Percentiles rank a stretch among this genome's conserved stretches.
phyloP scores from a whole-genome alignment of 495 filamentous ascomycete genomes.

The Baudoinia panamericana region DNA sequence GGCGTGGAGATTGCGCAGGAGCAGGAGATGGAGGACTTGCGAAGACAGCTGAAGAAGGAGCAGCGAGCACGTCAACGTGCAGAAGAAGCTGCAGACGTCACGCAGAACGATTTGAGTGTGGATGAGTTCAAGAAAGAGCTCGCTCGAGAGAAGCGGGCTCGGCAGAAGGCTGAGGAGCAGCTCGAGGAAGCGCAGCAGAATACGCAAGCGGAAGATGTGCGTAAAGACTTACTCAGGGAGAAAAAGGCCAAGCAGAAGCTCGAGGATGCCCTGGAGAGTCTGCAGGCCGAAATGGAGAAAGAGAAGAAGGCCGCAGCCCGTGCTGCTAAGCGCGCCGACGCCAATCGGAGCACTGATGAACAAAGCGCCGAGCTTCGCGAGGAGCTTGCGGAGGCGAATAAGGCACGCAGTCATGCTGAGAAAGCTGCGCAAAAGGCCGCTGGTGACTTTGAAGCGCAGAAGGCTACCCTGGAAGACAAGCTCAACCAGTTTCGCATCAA shows the following conservation, averaged over 20 bases:
- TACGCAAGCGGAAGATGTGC: conserved; percentile 33
- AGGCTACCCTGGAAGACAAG: conserved; percentile 48
- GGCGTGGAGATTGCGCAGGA: conserved; percentile 23
- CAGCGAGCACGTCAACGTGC: conserved; percentile 27
- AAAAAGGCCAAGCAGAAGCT: conserved; percentile 31
- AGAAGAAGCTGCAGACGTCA: conserved; percentile 14
- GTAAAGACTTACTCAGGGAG: conserved; percentile 41
- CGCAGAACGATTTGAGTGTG: conserved; percentile 31
- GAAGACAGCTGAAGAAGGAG: conserved; percentile 40
- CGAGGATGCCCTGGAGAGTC: conserved; percentile 33
- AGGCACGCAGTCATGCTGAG: conserved; percentile 31
- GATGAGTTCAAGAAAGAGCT: conserved; percentile 40
- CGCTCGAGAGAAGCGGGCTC: conserved; percentile 36
- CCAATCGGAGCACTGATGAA: conserved; percentile 15
- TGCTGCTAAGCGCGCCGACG: conserved; percentile 19
- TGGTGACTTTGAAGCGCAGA: conserved; percentile 41
- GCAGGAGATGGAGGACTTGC: conserved; percentile 35
- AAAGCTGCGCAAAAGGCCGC: conserved; percentile 27
- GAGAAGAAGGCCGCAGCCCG: conserved; percentile 18
- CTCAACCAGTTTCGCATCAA: conserved; percentile 55
- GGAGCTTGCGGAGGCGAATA: conserved; percentile 32
- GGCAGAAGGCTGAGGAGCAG: conserved; percentile 21
- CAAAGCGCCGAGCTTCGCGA: conserved; percentile 29
- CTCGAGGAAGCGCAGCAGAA: conserved; percentile 17
- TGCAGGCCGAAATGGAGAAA: conserved; percentile 27